Conservation (phyloP, 306 rosid genomes). For the Sesbania bispinosa region DNA sequence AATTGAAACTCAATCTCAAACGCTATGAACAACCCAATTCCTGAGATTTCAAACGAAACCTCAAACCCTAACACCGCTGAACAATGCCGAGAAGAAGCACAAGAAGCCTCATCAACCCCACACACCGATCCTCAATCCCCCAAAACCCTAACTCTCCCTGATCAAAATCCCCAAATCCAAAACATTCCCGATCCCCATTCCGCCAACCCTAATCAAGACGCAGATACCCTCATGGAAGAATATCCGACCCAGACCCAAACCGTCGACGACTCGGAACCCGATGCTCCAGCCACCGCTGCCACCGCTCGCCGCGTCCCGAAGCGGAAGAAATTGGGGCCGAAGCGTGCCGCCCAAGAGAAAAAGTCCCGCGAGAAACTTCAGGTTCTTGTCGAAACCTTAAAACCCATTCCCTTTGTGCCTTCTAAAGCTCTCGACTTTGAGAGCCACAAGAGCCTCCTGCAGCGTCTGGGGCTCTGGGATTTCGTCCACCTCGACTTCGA, state of each 20-base stretch:
- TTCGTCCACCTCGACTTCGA: slow-evolving; percentile 73
- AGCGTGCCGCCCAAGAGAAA: slow-evolving; percentile 37
- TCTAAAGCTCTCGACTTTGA: slow-evolving; percentile 55
- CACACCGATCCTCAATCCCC: slow-evolving; percentile 29
- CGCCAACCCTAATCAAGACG: slow-evolving; percentile 8
- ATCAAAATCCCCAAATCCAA: slow-evolving; percentile 12
- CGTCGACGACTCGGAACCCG: slow-evolving; percentile 30
- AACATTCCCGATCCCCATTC: background rate
- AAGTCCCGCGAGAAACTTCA: slow-evolving; percentile 50
- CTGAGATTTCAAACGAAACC: slow-evolving; percentile 17
- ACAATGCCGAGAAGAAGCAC: background rate
- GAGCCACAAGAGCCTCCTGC: slow-evolving; percentile 54
- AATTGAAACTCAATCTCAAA: background rate
- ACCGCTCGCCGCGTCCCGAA: slow-evolving; percentile 40
- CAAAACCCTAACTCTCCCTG: slow-evolving; percentile 36
- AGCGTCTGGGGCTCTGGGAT: slow-evolving; percentile 78
- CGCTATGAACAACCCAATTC: slow-evolving; percentile 25
- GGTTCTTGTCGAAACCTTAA: slow-evolving; percentile 49
- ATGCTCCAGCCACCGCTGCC: background rate
- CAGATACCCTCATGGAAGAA: slow-evolving; percentile 12
- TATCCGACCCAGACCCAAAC: background rate
- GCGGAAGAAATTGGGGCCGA: slow-evolving; percentile 29
- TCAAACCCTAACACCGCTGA: slow-evolving; percentile 27
- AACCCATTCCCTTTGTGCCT: slow-evolving; percentile 71
- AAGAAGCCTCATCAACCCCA: background rate